These are phyloP conservation scores for Globisporangium cylindrosporum DNA, from an alignment of 352 stramenopile species.

Conservation along the genomic window DNA sequence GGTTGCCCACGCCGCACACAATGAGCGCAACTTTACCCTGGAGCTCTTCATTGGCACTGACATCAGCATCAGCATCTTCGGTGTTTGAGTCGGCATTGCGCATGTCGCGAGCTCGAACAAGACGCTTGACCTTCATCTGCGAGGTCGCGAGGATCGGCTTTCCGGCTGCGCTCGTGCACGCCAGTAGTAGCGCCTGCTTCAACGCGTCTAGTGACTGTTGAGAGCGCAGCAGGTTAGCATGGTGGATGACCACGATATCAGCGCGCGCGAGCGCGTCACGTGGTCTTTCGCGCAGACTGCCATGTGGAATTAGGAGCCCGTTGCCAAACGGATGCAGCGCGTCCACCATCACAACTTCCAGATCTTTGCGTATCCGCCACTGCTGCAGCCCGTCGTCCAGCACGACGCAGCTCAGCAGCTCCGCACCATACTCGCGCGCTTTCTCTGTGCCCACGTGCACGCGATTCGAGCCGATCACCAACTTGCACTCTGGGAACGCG, in stretches of 20 bases:
- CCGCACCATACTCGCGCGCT: constrained; percentile 11
- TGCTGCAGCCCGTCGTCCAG: constrained; percentile 74
- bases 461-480: constrained; percentile 42
- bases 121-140: constrained; percentile 35
- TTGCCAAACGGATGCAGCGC: constrained; percentile 70
- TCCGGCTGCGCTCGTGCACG: constrained; percentile 8
- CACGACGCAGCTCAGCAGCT: constrained; percentile 38
- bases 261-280: constrained; percentile 39
- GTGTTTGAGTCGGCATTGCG: neutral
- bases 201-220: constrained; percentile 15
- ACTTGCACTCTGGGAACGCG: constrained; percentile 37
- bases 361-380: constrained; percentile 53
- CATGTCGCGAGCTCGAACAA: constrained; percentile 20
- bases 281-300: constrained; percentile 52
- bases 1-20: constrained; percentile 67
- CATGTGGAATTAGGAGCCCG: constrained; percentile 44
- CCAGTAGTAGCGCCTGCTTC: constrained; percentile 13
- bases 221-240: constrained; percentile 40
- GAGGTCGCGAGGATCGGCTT: constrained; percentile 45
- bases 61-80: neutral
- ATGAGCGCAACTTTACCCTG: constrained; percentile 30
- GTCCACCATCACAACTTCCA: constrained; percentile 76
- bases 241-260: constrained; percentile 59
- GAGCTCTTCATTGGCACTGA: constrained; percentile 8
- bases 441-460: constrained; percentile 20